Percentiles rank a stretch among this genome's conserved stretches.
Conservation (phyloP, 345 rosid species). For the Punica granatum region DNA sequence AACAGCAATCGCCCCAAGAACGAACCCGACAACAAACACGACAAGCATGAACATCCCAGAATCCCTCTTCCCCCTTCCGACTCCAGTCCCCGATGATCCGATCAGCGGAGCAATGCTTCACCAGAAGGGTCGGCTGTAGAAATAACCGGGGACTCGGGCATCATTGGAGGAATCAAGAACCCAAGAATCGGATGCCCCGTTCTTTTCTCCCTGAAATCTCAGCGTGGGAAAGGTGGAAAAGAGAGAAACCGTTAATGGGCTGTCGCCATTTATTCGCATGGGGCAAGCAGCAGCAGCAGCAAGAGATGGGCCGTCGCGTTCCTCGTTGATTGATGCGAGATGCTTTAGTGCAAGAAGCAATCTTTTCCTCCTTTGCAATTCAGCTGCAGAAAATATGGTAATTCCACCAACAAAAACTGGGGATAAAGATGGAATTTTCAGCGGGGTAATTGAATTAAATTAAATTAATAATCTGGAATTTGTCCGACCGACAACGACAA, state of each 20-base stretch:
- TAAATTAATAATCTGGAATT: background rate
- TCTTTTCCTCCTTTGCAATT: background rate
- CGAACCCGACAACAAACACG: conserved; percentile 32
- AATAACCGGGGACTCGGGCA: background rate
- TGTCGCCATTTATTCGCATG: background rate
- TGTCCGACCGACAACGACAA: background rate
- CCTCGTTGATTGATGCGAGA: background rate
- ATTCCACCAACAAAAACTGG: too few relatives aligned
- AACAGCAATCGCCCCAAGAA: conserved; percentile 35
- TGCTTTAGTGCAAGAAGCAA: background rate
- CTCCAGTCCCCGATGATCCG: background rate
- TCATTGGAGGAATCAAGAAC: background rate
- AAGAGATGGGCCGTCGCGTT: background rate
- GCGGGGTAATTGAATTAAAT: background rate
- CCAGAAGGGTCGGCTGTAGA: background rate
- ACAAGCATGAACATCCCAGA: conserved; percentile 13
- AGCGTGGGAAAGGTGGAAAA: background rate
- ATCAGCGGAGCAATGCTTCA: background rate
- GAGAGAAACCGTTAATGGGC: background rate
- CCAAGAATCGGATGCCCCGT: background rate
- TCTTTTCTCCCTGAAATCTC: background rate
- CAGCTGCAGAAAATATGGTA: background rate
- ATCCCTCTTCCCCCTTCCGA: background rate
- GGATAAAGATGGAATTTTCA: background rate
- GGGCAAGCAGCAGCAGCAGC: background rate